Evolutionary conservation across 228 moss, liverwort and hornwort species (phyloP), one percentile per base, ranked within the genome.

Genomic region (Sphagnum magellanicum): DNA sequence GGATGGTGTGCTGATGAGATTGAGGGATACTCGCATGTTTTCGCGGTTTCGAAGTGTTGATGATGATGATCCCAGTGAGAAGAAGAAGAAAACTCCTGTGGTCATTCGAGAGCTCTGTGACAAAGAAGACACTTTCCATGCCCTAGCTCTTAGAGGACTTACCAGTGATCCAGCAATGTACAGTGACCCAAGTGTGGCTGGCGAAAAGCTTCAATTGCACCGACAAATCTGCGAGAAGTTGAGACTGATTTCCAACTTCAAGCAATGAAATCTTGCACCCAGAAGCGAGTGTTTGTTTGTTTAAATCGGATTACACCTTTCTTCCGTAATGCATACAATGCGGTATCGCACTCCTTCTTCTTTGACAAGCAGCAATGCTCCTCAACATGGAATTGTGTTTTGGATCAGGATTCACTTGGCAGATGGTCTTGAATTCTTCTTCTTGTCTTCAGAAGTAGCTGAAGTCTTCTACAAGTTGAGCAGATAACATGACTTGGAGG

Each of bases 1-100:
- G 70, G 98, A 98, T 73, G 98, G 98, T 61, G 93, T 85, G 67
- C 79, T 98, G 60, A 87, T 94, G 86, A 87, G 98, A 80, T 72
- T 98, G 53, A 75, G 98, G 52, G 98, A 93, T 70, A 90, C 92
- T 15, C 87, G 98, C 61, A 83, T 98, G 81, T 98, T 89, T 72
- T 85, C 83, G 58, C 82, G 75, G 64, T 90, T 93, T 68, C 79
- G 73, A 71, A 75, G 65, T 66, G 32, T 32, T 32, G 32, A 32
- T 3, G 32, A 3, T 32, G 32, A 32, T 32, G 81, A 76, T 74
- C 78, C 84, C 13, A 71, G 75, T 65, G 74, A 64, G 48, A 32
- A 32, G 32, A 32, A 32, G 32, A 32, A 32, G 32, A 32, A 32
- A 32, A 67, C 84, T 55, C 93, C 97, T 8, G 75, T 90, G 68